Conservation (phyloP, 768 basidiomycete genomes). For the Leccinum uliginosum region DNA sequence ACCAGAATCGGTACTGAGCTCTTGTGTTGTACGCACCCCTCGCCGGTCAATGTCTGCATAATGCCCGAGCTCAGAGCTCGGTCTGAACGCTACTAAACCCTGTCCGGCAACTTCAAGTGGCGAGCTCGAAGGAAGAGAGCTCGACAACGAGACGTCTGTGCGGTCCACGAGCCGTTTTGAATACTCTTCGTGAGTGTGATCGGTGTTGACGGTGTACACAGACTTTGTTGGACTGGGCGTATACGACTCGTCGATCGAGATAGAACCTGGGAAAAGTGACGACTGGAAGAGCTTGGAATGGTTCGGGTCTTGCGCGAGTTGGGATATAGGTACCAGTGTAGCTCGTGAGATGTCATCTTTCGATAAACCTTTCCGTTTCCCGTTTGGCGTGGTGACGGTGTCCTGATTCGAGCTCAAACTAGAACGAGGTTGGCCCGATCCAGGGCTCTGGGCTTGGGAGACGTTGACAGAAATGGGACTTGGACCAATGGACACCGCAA, state of each 20-base stretch:
- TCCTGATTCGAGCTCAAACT: constrained; percentile 49
- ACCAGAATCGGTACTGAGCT: constrained; percentile 51
- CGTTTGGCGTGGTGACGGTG: constrained; percentile 16
- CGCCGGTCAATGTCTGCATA: constrained; percentile 60
- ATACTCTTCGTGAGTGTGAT: constrained; percentile 22
- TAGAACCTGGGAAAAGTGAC: constrained; percentile 29
- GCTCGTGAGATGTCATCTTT: constrained; percentile 61
- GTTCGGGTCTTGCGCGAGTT: constrained; percentile 47
- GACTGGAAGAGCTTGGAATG: constrained; percentile 60
- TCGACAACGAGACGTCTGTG: constrained; percentile 59
- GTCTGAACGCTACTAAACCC: constrained; percentile 39
- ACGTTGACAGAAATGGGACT: constrained; percentile 23
- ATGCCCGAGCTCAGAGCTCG: constrained; percentile 80
- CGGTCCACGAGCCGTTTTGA: constrained; percentile 43
- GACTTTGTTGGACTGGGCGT: constrained; percentile 56
- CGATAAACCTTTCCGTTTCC: constrained; percentile 41
- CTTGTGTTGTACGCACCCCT: constrained; percentile 28
- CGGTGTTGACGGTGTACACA: constrained; percentile 40
- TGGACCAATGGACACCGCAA: constrained; percentile 37
- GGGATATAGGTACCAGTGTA: constrained; percentile 51
- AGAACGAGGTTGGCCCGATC: constrained; percentile 47
- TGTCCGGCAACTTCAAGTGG: constrained; percentile 36
- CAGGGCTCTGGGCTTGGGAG: constrained; percentile 23
- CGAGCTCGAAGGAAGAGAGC: constrained; percentile 49
- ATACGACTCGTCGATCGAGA: constrained; percentile 23